A percentile compares a stretch with the other conserved stretches of the same genome.
Evolutionary conservation across 2,329 filamentous ascomycete species (phyloP).

Genomic region (Paracamarosporium sp.): DNA sequence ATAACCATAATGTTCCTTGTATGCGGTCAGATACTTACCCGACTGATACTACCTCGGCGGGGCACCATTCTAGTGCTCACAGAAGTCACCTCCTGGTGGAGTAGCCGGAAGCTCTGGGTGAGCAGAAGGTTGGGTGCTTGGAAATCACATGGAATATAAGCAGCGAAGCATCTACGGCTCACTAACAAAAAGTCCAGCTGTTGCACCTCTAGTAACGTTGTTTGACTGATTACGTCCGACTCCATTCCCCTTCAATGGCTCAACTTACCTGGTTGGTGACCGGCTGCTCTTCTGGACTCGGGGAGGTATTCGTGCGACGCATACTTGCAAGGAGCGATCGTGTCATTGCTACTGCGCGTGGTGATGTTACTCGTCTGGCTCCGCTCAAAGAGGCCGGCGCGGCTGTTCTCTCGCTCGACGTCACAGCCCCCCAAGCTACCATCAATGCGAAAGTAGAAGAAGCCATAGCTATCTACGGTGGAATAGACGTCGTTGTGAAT

Average conservation of each 20-base stretch:
- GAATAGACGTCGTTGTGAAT: slow-evolving; percentile 34
- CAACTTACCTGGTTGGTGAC: slow-evolving; percentile 58
- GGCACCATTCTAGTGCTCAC: no score
- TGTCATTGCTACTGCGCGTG: slow-evolving; percentile 60
- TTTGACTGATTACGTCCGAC: no score
- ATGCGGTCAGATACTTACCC: no score
- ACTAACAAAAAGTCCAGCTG: no score
- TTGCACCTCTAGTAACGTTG: no score
- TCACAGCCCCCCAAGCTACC: slow-evolving; percentile 48
- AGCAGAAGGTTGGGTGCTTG: no score
- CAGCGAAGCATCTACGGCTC: no score
- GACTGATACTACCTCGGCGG: no score
- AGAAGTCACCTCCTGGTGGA: no score
- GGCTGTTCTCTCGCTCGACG: slow-evolving; percentile 54
- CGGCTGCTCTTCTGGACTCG: slow-evolving; percentile 61
- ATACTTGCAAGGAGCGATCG: slow-evolving; percentile 57
- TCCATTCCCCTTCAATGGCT: slow-evolving; percentile 18
- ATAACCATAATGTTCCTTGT: no score
- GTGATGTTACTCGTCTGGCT: slow-evolving; percentile 42
- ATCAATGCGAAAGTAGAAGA: slow-evolving; percentile 48
- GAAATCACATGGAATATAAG: no score
- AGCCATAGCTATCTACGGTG: slow-evolving; percentile 29
- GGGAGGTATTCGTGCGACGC: slow-evolving; percentile 52
- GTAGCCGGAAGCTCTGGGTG: no score
- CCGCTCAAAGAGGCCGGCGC: slow-evolving; percentile 55